Evolutionary conservation across 345 rosid genomes (phyloP), one percentile per base, ranked within the genome.

Genomic region (Viola odorata): DNA sequence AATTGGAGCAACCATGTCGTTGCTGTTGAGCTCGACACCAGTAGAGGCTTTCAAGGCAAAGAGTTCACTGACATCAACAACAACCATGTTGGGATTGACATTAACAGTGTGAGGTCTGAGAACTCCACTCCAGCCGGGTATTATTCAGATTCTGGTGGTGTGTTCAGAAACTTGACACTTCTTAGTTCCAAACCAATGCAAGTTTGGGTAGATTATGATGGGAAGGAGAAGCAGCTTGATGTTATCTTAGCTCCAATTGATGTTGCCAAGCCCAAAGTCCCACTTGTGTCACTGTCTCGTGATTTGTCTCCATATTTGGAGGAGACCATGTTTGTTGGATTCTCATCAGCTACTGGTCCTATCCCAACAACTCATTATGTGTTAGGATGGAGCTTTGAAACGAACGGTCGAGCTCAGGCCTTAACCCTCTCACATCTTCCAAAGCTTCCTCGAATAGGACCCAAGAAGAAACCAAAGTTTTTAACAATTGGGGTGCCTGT

Each of bases 311-410:
- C 61, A 1, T 14, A 45, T 7, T 8, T 64, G 15, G 38, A 55
- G 5, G 61, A 55, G 4, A 40, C 41, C 12, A 56, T 55, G 61
- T 55, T 36, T 48, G 61, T 64, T 6, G 61, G 68, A 4, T 64
- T 64, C 23, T 55, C 68, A n/a, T 54, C 68, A 14, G 7, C 68
- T 9, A 64, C 68, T 3, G 51, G 68, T 9, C 14, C 9, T 11
- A 8, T 55, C 15, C 36, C 50, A 15, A 17, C 40, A 5, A 37
- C 36, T 14, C 60, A 64, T 16, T 55, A 45, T 12, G 49, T 64
- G 9, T 45, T 64, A 8, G 68, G 68, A 4, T 64, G 68, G 68
- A 64, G 61, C 53, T 64, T 64, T 56, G 39, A 4, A 37, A 10
- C 6, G 13, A 48, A 3, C n/a, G 58, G 52, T 9, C 17, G 38